Conservation (phyloP, 2,329 filamentous ascomycete species). For the Fusarium duplospermum region DNA sequence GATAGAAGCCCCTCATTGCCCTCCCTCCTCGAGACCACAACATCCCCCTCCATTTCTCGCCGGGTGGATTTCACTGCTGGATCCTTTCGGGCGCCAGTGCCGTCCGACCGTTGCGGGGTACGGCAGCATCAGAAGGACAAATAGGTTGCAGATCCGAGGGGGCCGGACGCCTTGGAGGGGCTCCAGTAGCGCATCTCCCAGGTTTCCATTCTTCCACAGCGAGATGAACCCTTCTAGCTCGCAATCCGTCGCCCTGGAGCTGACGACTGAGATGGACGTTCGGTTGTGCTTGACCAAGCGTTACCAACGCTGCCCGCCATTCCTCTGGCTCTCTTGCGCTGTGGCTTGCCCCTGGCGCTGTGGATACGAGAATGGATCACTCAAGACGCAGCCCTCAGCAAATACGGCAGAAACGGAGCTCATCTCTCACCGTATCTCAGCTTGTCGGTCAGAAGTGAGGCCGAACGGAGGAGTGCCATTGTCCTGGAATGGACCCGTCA, state of each 20-base stretch:
- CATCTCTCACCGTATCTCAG: not conserved
- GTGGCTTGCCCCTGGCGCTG: conserved; percentile 19
- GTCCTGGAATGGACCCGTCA: conserved; percentile 22
- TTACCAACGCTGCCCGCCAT: conserved; percentile 5
- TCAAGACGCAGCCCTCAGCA: not conserved
- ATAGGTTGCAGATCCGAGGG: conserved; percentile 44
- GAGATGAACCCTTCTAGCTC: conserved; percentile 39
- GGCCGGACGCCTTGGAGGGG: conserved; percentile 37
- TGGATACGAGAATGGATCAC: conserved; percentile 34
- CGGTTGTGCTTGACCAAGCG: not conserved
- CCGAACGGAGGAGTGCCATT: not conserved
- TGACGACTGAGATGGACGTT: conserved; percentile 1
- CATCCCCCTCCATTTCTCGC: conserved; percentile 23
- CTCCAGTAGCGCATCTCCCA: conserved; percentile 23
- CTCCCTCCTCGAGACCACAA: conserved; percentile 4
- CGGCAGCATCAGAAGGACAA: conserved; percentile 36
- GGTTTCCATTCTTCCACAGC: conserved; percentile 40
- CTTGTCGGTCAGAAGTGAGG: conserved; percentile 2
- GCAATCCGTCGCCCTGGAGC: conserved; percentile 17
- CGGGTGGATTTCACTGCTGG: conserved; percentile 31
- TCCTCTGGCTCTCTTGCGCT: conserved; percentile 16
- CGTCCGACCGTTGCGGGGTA: conserved; percentile 46
- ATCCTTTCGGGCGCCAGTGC: conserved; percentile 41
- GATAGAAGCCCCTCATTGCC: conserved; percentile 26
- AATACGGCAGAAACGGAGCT: conserved; percentile 10